Base-by-base conservation (phyloP, 2,329 filamentous ascomycete species). In the Fusarium sp. region DNA sequence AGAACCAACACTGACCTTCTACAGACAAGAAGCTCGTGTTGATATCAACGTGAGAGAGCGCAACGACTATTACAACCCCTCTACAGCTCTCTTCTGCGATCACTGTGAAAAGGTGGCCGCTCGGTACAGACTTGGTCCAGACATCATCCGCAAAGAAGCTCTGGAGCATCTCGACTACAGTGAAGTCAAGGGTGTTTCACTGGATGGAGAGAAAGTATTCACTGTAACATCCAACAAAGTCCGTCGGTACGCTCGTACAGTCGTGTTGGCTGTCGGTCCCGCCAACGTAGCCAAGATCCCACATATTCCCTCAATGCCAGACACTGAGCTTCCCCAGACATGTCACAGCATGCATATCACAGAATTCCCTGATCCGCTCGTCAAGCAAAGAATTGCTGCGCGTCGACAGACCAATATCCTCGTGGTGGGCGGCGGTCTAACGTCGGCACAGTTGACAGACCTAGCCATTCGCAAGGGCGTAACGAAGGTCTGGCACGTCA, bases 351-450 rank as follows among this genome's bases (percentile, higher is more conserved):
- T 91, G 82, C 84, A 90, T 37, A 88, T 91, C 48, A 82, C 84
- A 26, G 76, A 81, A 2, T 87, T 91, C 49, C 88, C 90, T 0
- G 84, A 87, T 51, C 77, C 81, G 0, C 74, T 84, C 4, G 78
- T 93, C 1, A 77, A 79, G 19, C 72, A 78, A 1, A 89, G 88
- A 58, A 87, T 93, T 12, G 79, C 81, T 8, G 77, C 79, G 2
- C 79, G 79, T 7, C 74, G 78, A 59, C 66, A 77, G n/a, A 92
- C 90, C 0, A 89, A 90, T 64, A 78, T 94, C 10, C 82, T 94
- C 10, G 85, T 95, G 11, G 84, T 95, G 7, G 91, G 91, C 3
- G 93, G 92, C 3, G 93, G 93, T 0, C 80, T 95, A 6, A 94
- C 92, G 0, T 92, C 91, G 23, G 91, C 91, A 0, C 93, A 95